phyloP scores from a whole-genome alignment of 129 eudicot genomes.

The Lactuca saligna region DNA sequence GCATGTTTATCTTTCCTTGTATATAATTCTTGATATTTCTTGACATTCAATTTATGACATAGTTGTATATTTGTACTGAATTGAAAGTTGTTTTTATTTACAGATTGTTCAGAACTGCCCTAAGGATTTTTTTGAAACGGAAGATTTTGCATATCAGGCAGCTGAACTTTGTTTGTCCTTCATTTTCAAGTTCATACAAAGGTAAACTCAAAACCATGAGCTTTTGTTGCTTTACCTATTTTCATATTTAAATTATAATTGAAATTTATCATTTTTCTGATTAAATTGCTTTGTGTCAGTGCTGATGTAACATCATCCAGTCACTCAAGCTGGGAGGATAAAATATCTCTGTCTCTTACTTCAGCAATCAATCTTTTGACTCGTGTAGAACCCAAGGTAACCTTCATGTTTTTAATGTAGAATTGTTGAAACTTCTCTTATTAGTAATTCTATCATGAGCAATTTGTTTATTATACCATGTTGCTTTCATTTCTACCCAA shows the following conservation, averaged over 20 bases:
- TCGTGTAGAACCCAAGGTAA: constrained; percentile 64
- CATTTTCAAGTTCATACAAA: constrained; percentile 53
- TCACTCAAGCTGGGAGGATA: constrained; percentile 53
- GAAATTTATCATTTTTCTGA: not conserved
- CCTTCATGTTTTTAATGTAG: not conserved
- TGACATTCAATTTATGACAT: not conserved
- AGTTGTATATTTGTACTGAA: no score
- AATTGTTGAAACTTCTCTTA: constrained; percentile 5
- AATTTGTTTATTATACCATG: no score
- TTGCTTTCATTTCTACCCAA: no score
- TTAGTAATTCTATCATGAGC: no score
- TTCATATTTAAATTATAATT: not conserved
- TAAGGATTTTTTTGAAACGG: constrained; percentile 57
- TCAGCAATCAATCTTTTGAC: constrained; percentile 56
- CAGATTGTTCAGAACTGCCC: constrained; percentile 95
- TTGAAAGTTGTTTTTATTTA: no score
- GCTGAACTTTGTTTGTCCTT: constrained; percentile 77
- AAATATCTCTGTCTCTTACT: constrained; percentile 44
- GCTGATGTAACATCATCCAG: constrained; percentile 39
- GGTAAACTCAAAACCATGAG: constrained; percentile 40
- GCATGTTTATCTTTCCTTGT: constrained; percentile 1
- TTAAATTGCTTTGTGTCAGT: constrained; percentile 38
- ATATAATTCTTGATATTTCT: not conserved
- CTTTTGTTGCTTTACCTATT: constrained; percentile 7
- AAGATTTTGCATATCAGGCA: constrained; percentile 51